Evolutionary conservation across 108 stramenopile genomes (phyloP).

Genomic region (Nitzschia sp.): DNA sequence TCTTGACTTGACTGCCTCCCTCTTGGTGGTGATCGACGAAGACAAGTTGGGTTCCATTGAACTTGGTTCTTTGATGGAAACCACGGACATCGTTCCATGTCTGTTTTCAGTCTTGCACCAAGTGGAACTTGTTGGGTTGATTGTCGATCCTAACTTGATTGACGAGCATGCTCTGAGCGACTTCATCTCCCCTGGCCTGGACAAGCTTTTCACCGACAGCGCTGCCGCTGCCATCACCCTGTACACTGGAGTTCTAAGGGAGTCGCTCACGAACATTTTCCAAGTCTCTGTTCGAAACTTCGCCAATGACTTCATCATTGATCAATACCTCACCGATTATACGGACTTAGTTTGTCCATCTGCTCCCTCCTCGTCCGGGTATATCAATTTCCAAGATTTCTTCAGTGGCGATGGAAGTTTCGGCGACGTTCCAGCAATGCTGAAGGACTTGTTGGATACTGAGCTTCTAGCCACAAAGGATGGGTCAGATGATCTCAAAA

Average conservation of each 20-base stretch:
- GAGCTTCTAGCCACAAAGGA: constrained; percentile 32
- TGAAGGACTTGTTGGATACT: constrained; percentile 12
- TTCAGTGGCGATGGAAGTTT: constrained; percentile 46
- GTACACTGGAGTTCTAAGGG: constrained; percentile 48
- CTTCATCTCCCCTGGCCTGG: constrained; percentile 63
- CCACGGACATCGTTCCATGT: constrained; percentile 51
- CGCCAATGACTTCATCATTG: constrained; percentile 36
- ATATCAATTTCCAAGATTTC: constrained; percentile 66
- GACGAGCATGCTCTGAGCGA: constrained; percentile 42
- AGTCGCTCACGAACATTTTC: constrained; percentile 56
- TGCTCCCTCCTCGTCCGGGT: constrained; percentile 7
- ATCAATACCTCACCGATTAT: constrained; percentile 16
- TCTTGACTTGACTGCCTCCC: constrained; percentile 45
- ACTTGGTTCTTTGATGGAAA: constrained; percentile 57
- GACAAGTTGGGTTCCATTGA: constrained; percentile 45
- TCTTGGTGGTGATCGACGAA: constrained; percentile 54
- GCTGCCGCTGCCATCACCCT: constrained; percentile 41
- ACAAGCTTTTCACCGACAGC: constrained; percentile 47
- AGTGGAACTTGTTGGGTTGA: constrained; percentile 45
- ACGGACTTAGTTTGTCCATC: constrained; percentile 21
- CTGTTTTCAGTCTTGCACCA: constrained; percentile 45
- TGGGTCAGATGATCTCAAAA: constrained; percentile 34
- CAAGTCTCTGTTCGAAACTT: constrained; percentile 45
- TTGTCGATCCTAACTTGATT: constrained; percentile 42
- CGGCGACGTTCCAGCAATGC: constrained; percentile 49